These are phyloP conservation scores for Lactarius hatsudake DNA, from an alignment of 768 basidiomycete genomes.

Conservation along the genomic window DNA sequence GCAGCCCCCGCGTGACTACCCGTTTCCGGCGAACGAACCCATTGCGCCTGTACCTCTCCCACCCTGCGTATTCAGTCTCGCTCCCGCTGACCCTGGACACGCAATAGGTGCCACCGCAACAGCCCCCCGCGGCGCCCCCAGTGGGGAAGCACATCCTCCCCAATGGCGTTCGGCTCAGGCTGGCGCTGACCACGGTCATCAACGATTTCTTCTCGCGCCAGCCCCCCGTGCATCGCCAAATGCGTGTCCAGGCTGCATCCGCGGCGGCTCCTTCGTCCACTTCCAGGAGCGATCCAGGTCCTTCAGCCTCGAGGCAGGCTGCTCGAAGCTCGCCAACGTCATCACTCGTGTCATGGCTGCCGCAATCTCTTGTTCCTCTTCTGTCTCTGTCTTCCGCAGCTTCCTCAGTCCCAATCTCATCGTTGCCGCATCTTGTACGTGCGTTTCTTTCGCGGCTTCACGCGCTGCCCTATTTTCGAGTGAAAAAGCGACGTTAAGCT, in stretches of 20 bases:
- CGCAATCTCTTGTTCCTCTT: slow-evolving; percentile 27
- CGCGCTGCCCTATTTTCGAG: not conserved
- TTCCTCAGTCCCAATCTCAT: not conserved
- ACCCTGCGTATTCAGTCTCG: not conserved
- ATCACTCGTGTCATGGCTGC: not conserved
- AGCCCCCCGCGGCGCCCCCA: slow-evolving; percentile 34
- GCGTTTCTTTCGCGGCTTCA: slow-evolving; percentile 17
- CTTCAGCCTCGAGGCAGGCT: slow-evolving; percentile 22
- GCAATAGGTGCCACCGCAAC: slow-evolving; percentile 48
- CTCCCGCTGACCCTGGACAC: not conserved
- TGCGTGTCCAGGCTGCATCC: slow-evolving; percentile 22
- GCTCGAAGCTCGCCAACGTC: slow-evolving; percentile 27
- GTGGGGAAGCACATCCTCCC: slow-evolving; percentile 62
- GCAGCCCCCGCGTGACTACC: slow-evolving; percentile 66
- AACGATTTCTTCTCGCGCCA: slow-evolving; percentile 81
- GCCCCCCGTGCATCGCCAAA: slow-evolving; percentile 41
- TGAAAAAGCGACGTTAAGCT: slow-evolving; percentile 22
- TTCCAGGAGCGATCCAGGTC: slow-evolving; percentile 30
- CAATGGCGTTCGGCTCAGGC: slow-evolving; percentile 75
- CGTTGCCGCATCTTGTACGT: slow-evolving; percentile 32
- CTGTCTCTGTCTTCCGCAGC: slow-evolving; percentile 31
- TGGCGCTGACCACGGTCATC: slow-evolving; percentile 72
- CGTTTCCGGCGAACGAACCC: slow-evolving; percentile 52
- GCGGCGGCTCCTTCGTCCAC: slow-evolving; percentile 26
- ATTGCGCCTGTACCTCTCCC: slow-evolving; percentile 37